phyloP scores from a whole-genome alignment of 75 land plant species.

The Adiantum capillusveneris region DNA sequence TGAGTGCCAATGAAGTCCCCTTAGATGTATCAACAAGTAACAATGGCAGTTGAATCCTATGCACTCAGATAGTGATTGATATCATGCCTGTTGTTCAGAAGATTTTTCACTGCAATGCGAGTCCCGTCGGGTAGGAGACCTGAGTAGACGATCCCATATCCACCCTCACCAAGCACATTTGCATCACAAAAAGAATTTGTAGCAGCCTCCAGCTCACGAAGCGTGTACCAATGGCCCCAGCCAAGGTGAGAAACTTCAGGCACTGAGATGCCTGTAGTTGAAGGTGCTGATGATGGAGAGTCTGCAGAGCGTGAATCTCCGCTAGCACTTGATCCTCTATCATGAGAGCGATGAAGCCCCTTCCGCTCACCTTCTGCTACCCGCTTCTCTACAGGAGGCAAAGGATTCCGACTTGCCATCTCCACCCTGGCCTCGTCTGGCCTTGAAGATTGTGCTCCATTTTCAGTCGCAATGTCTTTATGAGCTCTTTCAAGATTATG shows the following conservation, averaged over 20 bases:
- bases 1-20: background rate
- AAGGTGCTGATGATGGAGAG: slow-evolving; percentile 21
- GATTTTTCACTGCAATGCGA: slow-evolving; percentile 56
- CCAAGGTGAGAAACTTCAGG: slow-evolving; percentile 58
- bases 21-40: background rate
- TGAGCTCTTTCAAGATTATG: slow-evolving; percentile 1
- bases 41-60: background rate
- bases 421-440: slow-evolving; percentile 11
- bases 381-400: slow-evolving; percentile 4
- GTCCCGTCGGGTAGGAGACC: slow-evolving; percentile 51
- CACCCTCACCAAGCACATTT: slow-evolving; percentile 79
- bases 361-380: background rate
- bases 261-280: slow-evolving; percentile 17
- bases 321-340: slow-evolving; percentile 20
- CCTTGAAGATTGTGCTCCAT: too few species aligned
- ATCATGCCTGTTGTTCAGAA: slow-evolving; percentile 57
- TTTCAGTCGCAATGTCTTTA: background rate
- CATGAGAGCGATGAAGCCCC: slow-evolving; percentile 9
- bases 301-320: slow-evolving; percentile 21
- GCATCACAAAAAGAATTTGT: slow-evolving; percentile 43
- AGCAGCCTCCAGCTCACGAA: slow-evolving; percentile 54
- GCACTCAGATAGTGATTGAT: background rate
- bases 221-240: slow-evolving; percentile 73
- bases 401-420: background rate
- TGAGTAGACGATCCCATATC: slow-evolving; percentile 62